Base-by-base conservation (phyloP, 2,329 filamentous ascomycete species). In the Epichloe sylvatica region DNA sequence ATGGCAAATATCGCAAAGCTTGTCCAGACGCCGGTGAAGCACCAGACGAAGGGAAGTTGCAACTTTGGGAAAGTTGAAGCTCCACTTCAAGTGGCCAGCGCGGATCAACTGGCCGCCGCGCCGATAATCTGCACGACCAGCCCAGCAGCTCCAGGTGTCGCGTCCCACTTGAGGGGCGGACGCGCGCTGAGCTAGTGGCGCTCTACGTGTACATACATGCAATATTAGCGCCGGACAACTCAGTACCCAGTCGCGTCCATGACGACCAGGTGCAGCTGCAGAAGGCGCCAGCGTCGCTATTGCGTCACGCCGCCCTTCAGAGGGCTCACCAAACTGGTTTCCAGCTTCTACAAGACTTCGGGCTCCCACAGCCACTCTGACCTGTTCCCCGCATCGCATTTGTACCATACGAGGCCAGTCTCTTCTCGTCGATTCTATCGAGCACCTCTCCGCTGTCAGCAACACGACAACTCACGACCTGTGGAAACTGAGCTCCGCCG, bases 101-200 rank as follows among this genome's bases (percentile, higher is more conserved):
- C 55, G 55, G 55, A 56, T 57, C 54, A 57, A 57, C 53, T 51
- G 49, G 50, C 49, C 45, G 54, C 55, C 55, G 55, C 45, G 52
- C 41, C 41, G 41, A 17, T 11, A 25, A 25, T 8, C 2, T 23
- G 23, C 2, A 25, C 25, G 25, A 8, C 8, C 25, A 17, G 17
- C 17, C 17, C 17, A 25, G 25, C 1, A 25, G 25, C 25, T 25
- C 25, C 25, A 8, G 25, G 25, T 25, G 25, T 25, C 25, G 7
- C 25, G 25, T 25, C 7, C 7, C 35, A 15, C 13, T 15, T 12
- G 12, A 13, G 35, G 19, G 40, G 19, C 23, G 15, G 15, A 13
- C 13, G 6, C 23, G 13, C 19, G 39, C 19, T 19, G 19, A 25
- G 17, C 39, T 1, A 17, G 21, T 21, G 17, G 15, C 2, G 13